These are phyloP conservation scores for Aspergillus haitiensis DNA, from an alignment of 495 filamentous ascomycete genomes.

Conservation along the genomic window DNA sequence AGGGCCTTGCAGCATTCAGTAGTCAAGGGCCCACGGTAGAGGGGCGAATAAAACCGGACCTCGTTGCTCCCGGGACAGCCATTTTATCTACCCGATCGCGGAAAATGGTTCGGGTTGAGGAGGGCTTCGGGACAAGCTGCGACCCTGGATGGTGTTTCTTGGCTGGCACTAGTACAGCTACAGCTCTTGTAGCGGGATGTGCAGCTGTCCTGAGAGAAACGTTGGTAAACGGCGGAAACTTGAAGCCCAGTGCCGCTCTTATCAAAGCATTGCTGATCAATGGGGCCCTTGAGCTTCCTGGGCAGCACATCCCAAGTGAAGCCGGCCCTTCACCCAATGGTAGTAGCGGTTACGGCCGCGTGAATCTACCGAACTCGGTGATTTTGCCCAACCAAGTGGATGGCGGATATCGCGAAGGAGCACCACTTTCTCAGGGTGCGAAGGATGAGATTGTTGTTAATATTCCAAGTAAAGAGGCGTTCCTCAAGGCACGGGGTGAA, in stretches of 20 bases:
- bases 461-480: neutral
- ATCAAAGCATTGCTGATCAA: constrained; percentile 27
- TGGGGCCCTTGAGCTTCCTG: constrained; percentile 17
- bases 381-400: constrained; percentile 1
- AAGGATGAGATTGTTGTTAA: constrained; percentile 2
- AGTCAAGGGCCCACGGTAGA: constrained; percentile 17
- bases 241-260: constrained; percentile 18
- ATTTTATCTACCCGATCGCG: constrained; percentile 14
- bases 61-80: constrained; percentile 14
- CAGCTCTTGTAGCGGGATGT: constrained; percentile 21
- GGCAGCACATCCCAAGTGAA: constrained; percentile 15
- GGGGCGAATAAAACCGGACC: constrained; percentile 13
- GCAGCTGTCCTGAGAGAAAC: constrained; percentile 13
- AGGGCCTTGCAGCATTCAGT: constrained; percentile 15
- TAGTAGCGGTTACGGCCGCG: constrained; percentile 17
- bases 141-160: constrained; percentile 8
- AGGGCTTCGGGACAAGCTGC: constrained; percentile 7
- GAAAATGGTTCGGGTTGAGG: constrained; percentile 2
- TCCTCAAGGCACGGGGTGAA: neutral
- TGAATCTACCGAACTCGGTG: constrained; percentile 16
- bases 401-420: constrained; percentile 3
- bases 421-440: neutral
- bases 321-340: constrained; percentile 2
- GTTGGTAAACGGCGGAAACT: constrained; percentile 7
- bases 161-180: constrained; percentile 20